phyloP scores from a whole-genome alignment of 805 yeast species.

The Lachancea cidri region DNA sequence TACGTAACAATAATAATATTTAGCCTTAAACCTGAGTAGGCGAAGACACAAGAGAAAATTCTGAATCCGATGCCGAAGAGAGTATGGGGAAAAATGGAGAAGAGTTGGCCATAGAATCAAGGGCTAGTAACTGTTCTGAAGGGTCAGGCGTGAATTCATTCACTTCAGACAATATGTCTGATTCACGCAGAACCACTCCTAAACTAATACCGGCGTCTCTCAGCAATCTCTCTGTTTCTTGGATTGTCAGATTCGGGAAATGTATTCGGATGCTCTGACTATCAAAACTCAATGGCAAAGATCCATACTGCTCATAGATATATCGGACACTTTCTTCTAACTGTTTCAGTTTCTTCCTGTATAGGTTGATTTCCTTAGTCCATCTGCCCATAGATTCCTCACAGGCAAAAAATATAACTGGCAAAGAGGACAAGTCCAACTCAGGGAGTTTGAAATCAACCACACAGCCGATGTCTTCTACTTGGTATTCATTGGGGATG shows the following conservation, averaged over 20 bases:
- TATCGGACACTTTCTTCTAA: conserved; percentile 40
- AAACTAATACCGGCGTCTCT: conserved; percentile 54
- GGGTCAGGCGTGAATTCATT: not conserved
- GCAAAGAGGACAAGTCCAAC: conserved; percentile 30
- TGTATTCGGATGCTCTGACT: conserved; percentile 46
- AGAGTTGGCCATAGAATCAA: not conserved
- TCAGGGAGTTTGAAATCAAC: conserved; percentile 54
- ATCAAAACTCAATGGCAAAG: conserved; percentile 53
- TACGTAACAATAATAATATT: not conserved
- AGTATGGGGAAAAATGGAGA: not conserved
- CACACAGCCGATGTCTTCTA: conserved; percentile 38
- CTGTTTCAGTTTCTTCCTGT: conserved; percentile 39
- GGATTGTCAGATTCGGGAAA: conserved; percentile 66
- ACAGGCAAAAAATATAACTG: conserved; percentile 41
- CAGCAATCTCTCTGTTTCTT: conserved; percentile 50
- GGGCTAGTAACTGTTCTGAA: conserved; percentile 1
- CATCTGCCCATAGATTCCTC: conserved; percentile 40
- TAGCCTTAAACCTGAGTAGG: not conserved
- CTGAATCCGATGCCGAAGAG: not conserved
- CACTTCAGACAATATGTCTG: not conserved
- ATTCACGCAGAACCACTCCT: conserved; percentile 47
- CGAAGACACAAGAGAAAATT: conserved; percentile 1
- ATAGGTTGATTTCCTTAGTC: conserved; percentile 32
- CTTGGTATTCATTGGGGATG: conserved; percentile 24
- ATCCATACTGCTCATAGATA: conserved; percentile 54